Evolutionary conservation across 192 early-diverging fungal species (phyloP).

Genomic region (Radiomyces spectabilis): DNA sequence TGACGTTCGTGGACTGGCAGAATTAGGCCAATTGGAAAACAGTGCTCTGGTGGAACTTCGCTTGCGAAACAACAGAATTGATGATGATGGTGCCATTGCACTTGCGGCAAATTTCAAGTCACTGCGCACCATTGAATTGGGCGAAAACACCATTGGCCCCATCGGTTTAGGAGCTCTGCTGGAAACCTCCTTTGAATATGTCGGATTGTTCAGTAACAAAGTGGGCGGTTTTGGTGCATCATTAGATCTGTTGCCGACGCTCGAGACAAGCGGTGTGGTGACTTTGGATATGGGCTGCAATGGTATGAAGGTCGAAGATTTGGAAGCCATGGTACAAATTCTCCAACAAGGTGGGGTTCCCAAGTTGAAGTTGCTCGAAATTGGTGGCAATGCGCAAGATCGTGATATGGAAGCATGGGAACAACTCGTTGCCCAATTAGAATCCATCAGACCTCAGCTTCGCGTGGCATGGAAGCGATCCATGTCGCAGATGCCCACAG

Average conservation of each 20-base stretch:
- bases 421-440: neutral
- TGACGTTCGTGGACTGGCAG: slow-evolving; percentile 19
- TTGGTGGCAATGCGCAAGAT: slow-evolving; percentile 41
- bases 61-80: slow-evolving; percentile 35
- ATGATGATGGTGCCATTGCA: slow-evolving; percentile 30
- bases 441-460: neutral
- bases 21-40: slow-evolving; percentile 22
- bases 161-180: slow-evolving; percentile 33
- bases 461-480: neutral
- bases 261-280: slow-evolving; percentile 1
- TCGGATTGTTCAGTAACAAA: slow-evolving; percentile 39
- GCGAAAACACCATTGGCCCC: slow-evolving; percentile 32
- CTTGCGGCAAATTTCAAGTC: slow-evolving; percentile 15
- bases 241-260: slow-evolving; percentile 8
- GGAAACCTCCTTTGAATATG: slow-evolving; percentile 21
- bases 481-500: neutral
- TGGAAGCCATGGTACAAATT: slow-evolving; percentile 31
- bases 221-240: slow-evolving; percentile 25
- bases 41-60: slow-evolving; percentile 20
- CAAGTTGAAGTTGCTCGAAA: slow-evolving; percentile 29
- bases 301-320: slow-evolving; percentile 26
- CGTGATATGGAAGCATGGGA: slow-evolving; percentile 32
- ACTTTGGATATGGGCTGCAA: slow-evolving; percentile 46
- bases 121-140: slow-evolving; percentile 26
- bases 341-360: slow-evolving; percentile 31